Evolutionary conservation across 148 eudicot species (phyloP), one percentile per base, ranked within the genome.

Genomic region (Amaranthus palmeri): DNA sequence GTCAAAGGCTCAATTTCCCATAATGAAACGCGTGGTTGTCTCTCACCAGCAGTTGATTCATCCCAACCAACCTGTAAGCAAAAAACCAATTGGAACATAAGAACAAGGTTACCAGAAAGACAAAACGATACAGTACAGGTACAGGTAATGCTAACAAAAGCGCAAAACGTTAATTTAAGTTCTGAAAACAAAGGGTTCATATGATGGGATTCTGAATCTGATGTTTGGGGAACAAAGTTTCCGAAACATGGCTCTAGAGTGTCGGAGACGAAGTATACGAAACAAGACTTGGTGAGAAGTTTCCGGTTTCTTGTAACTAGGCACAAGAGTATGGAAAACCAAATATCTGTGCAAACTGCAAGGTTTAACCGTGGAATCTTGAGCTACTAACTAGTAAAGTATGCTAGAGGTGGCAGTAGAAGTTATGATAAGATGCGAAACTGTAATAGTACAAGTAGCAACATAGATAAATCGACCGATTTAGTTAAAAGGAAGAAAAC

Each of bases 1-100:
- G 99, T 92, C 83, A 95, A 82, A 68, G 97, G 99, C 76, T 95
- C 99, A 68, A 95, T 90, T 73, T 95, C 99, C 99, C 99, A 95
- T 71, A 95, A 78, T 25, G 99, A 95, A 7, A 95, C 99, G 50
- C 97, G 87, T 60, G 97, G 99, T 79, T 92, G 99, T 83, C 91
- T 92, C 84, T 95, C 97, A 73, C 97, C 92, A 12, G 96, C 97
- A 69, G 97, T 92, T 55, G 99, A 95, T 68, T 95, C 99, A 78
- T 95, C 99, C 99, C 99, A 95, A 51, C 99, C 99, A 73, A 95
- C 99, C 99, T 95, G 73, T 69, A 65, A 10, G 57, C 69, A 76
- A 71, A 48, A 5, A 74, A 65, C 51, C 54, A 25, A 61, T 44
- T 18, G 40, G 69, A 59, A 54, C 50, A 54, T 55, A 59, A 52